Evolutionary conservation across 129 eudicot genomes (phyloP), one percentile per base, ranked within the genome.

Genomic region (Helianthus tuberosus): DNA sequence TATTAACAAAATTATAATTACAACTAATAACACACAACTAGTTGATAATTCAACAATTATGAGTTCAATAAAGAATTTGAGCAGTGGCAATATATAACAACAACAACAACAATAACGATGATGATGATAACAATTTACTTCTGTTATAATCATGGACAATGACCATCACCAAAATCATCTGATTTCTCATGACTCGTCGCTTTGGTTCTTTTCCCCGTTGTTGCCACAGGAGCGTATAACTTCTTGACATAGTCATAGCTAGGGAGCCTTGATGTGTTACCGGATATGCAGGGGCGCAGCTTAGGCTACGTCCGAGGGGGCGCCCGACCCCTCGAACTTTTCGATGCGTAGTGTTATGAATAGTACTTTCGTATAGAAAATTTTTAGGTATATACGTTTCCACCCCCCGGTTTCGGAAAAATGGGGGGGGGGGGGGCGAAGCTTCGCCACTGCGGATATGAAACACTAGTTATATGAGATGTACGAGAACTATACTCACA

Each of bases 241-340:
- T 71, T 5, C 51, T 77, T 52, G 82, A 67, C 29, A 54, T 64
- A 80, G 52, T 71, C 48, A 77, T 50, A 11, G 75, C 80, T 39
- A 89, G 71, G 6, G 82, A 73, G 0, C 84, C 67, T 53, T 82
- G 69, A 17, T 74, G 72, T 23, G 75, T 51, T 4, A 82, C 17
- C 11, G 86, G 88, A 60, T n/a, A n/a, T n/a, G n/a, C n/a, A n/a
- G n/a, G n/a, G n/a, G n/a, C n/a, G n/a, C n/a, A n/a, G n/a, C n/a
- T n/a, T n/a, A n/a, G n/a, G n/a, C n/a, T n/a, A n/a, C n/a, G n/a
- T n/a, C n/a, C n/a, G n/a, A n/a, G n/a, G n/a, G n/a, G n/a, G n/a
- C n/a, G n/a, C n/a, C n/a, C n/a, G n/a, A n/a, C n/a, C n/a, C n/a
- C n/a, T n/a, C n/a, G n/a, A n/a, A n/a, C n/a, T n/a, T n/a, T n/a